phyloP scores from a whole-genome alignment of 768 basidiomycete species.

The Mycena albidolilacea region DNA sequence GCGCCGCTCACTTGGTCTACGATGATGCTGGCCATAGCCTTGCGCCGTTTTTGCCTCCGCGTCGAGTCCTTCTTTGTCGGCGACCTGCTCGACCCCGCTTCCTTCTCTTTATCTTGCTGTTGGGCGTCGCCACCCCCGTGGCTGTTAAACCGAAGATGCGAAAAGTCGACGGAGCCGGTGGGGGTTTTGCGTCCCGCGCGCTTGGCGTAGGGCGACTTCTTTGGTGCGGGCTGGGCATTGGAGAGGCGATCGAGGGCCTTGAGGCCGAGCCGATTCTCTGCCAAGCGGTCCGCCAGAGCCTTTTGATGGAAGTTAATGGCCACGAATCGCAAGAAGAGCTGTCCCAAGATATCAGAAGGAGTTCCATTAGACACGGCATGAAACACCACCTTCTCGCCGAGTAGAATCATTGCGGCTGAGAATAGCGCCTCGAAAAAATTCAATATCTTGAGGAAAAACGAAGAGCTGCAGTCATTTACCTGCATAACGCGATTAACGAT shows the following conservation, averaged over 20 bases:
- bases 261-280: constrained; percentile 78
- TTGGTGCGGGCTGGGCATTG: constrained; percentile 68
- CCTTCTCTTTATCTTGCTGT: not conserved
- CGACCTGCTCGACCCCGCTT: not conserved
- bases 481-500: constrained; percentile 81
- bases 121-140: not conserved
- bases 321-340: constrained; percentile 77
- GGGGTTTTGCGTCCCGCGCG: constrained; percentile 61
- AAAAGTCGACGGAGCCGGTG: constrained; percentile 53
- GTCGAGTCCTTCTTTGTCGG: constrained; percentile 46
- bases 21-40: constrained; percentile 74
- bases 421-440: constrained; percentile 56
- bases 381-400: constrained; percentile 53
- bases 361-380: not conserved
- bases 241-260: constrained; percentile 81
- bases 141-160: constrained; percentile 45
- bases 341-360: not conserved
- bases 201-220: constrained; percentile 57
- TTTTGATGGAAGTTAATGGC: constrained; percentile 87
- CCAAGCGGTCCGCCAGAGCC: constrained; percentile 80
- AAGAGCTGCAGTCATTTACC: constrained; percentile 27
- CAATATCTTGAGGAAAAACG: no score
- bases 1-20: constrained; percentile 80
- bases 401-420: constrained; percentile 58
- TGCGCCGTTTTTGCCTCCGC: constrained; percentile 60